A percentile compares a stretch with the other conserved stretches of the same genome.
Conservation (phyloP, 441 rosid genomes). For the Eruca vesicaria region DNA sequence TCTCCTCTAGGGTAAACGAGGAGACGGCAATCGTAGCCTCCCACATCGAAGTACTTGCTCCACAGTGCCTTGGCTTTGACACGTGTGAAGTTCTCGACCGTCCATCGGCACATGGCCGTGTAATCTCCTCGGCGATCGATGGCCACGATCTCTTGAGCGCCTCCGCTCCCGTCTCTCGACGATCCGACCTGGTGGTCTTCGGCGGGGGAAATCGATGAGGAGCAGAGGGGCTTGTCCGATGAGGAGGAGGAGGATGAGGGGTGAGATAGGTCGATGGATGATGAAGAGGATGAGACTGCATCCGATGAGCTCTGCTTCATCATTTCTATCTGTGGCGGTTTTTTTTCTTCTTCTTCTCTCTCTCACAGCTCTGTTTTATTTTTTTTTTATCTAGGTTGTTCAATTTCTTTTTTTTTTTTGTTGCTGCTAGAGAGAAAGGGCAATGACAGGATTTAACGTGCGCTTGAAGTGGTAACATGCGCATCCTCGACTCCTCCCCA, state of each 20-base stretch:
- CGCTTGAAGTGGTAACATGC: slow-evolving; percentile 18
- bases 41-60: slow-evolving; percentile 99
- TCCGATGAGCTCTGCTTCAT: slow-evolving; percentile 61
- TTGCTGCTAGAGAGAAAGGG: slow-evolving; percentile 3
- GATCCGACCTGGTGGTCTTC: slow-evolving; percentile 57
- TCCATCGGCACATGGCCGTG: slow-evolving; percentile 92
- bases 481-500: slow-evolving; percentile 5
- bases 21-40: slow-evolving; percentile 97
- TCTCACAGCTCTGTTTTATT: slow-evolving; percentile 20
- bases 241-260: slow-evolving; percentile 42
- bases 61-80: slow-evolving; percentile 89
- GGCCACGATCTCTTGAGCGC: slow-evolving; percentile 75
- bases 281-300: slow-evolving; percentile 49
- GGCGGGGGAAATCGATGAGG: slow-evolving; percentile 46
- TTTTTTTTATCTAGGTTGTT: slow-evolving; percentile 39
- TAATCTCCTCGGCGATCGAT: slow-evolving; percentile 88
- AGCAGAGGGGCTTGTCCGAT: slow-evolving; percentile 39
- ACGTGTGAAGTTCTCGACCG: slow-evolving; percentile 76
- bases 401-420: slow-evolving; percentile 3
- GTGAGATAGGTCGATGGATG: slow-evolving; percentile 50
- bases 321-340: slow-evolving; percentile 31
- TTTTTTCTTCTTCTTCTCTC: not conserved
- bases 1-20: slow-evolving; percentile 95
- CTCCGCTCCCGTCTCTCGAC: slow-evolving; percentile 68
- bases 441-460: slow-evolving; percentile 23